Base-by-base conservation (phyloP, 2,329 filamentous ascomycete genomes). In the Fusarium dimerum region DNA sequence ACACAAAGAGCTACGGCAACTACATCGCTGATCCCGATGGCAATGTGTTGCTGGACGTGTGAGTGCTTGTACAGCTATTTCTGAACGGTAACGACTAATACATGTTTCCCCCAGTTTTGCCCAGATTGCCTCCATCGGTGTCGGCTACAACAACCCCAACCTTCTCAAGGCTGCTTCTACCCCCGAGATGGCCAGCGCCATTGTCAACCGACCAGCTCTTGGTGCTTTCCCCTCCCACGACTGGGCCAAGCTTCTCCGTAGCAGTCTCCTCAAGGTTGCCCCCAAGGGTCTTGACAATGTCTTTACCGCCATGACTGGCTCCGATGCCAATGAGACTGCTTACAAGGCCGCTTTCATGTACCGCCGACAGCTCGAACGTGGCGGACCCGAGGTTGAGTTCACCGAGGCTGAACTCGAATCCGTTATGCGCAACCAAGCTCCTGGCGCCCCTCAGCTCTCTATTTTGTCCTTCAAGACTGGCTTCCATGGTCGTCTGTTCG, bases 301-400 rank as follows among this genome's bases (percentile, higher is more conserved):
- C 63, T 96, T 96, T 77, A 96, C 92, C 16, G 90, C 88, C 60
- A 88, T 91, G 79, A 85, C 91, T 48, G 92, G 92, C 56, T 95
- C 90, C 17, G 92, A 96, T 67, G 92, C 92, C 73, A 96, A 96
- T 76, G 92, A 96, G 77, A 89, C 90, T 34, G 92, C 92, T 41
- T 96, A 91, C 83, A 96, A 96, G 78, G 92, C 92, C 9, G 92
- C 92, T 45, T 96, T 96, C 77, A 96, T 96, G 87, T 95, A 88
- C 82, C 87, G 88, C 68, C 86, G 89, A 45, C 89, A 91, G 72
- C 81, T 85, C 58, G 84, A 94, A 74, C 89, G 92, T 56, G 91
- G 91, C 61, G 90, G 90, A 8, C 78, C 84, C 43, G 73, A 87
- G 38, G 88, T 87, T 50, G 89, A 93, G 52, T 96, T 96, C 77